These are phyloP conservation scores for Onygena corvina DNA, from an alignment of 2,329 filamentous ascomycete genomes.

Conservation along the genomic window DNA sequence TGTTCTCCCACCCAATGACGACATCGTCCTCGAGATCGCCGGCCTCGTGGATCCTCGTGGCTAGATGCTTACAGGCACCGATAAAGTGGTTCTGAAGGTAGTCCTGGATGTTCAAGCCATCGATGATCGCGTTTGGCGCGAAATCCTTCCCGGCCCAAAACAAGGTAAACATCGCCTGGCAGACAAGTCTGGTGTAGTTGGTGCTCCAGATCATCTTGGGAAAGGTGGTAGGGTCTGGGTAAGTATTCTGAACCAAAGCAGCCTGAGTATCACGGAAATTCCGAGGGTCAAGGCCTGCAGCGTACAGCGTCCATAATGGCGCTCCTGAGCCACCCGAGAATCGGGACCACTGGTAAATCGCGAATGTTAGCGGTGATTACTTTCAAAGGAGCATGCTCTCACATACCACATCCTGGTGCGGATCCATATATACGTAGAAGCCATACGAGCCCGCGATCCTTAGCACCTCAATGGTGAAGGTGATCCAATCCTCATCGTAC, in stretches of 20 bases:
- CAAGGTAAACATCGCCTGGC: slow-evolving; percentile 82
- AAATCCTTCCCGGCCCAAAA: slow-evolving; percentile 89
- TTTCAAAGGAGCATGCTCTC: not conserved
- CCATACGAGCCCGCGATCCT: slow-evolving; percentile 77
- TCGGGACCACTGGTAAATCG: slow-evolving; percentile 67
- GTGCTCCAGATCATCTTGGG: slow-evolving; percentile 99
- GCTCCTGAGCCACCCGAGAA: slow-evolving; percentile 90
- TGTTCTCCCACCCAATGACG: slow-evolving; percentile 87
- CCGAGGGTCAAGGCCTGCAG: slow-evolving; percentile 77
- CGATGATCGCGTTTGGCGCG: slow-evolving; percentile 88
- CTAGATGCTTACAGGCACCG: slow-evolving; percentile 65
- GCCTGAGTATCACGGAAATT: slow-evolving; percentile 79
- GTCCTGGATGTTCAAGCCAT: slow-evolving; percentile 92
- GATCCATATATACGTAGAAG: slow-evolving; percentile 97
- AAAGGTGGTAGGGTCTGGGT: slow-evolving; percentile 68
- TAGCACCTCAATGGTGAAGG: slow-evolving; percentile 76
- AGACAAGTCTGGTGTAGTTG: slow-evolving; percentile 80
- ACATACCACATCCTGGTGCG: slow-evolving; percentile 81
- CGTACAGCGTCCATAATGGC: slow-evolving; percentile 95
- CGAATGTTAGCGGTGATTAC: not conserved
- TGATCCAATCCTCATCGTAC: slow-evolving; percentile 89
- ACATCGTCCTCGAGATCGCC: slow-evolving; percentile 77
- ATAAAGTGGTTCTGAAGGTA: slow-evolving; percentile 83
- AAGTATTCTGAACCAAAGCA: slow-evolving; percentile 89
- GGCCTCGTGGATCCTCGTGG: slow-evolving; percentile 73